Evolutionary conservation across 2,329 filamentous ascomycete genomes (phyloP).

Genomic region (Ophiostoma piceae): DNA sequence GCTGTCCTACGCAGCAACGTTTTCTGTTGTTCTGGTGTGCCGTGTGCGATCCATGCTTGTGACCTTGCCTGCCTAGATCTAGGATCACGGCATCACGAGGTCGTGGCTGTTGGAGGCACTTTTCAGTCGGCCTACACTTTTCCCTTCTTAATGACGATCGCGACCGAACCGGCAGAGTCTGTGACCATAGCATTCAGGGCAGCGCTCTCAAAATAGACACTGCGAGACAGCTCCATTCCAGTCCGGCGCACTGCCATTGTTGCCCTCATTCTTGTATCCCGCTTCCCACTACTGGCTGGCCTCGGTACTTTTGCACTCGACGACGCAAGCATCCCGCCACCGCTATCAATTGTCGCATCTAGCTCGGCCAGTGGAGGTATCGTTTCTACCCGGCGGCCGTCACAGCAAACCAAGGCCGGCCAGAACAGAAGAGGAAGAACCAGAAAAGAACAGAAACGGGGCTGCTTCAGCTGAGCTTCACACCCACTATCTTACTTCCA

Average conservation of each 20-base stretch:
- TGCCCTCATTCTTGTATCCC: background rate
- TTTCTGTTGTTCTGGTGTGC: background rate
- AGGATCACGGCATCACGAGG: background rate
- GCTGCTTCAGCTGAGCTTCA: background rate
- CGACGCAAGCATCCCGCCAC: constrained; percentile 13
- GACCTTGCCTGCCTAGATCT: background rate
- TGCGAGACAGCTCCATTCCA: constrained; percentile 10
- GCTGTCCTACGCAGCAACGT: background rate
- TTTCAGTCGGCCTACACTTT: background rate
- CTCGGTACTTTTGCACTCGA: background rate
- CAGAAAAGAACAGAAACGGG: constrained; percentile 2
- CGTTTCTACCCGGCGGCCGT: background rate
- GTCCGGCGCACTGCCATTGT: background rate
- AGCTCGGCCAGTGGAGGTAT: constrained; percentile 3
- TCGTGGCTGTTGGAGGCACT: too few relatives aligned
- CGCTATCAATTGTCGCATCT: background rate
- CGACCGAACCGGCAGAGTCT: background rate
- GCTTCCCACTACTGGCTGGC: background rate
- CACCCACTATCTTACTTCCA: too few relatives aligned
- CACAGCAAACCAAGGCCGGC: background rate
- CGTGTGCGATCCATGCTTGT: background rate
- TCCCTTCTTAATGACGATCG: background rate
- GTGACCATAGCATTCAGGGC: too few relatives aligned
- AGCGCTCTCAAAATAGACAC: background rate
- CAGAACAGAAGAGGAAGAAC: background rate